These are phyloP conservation scores for Grammothele lineata DNA, from an alignment of 768 basidiomycete species.

Conservation along the genomic window DNA sequence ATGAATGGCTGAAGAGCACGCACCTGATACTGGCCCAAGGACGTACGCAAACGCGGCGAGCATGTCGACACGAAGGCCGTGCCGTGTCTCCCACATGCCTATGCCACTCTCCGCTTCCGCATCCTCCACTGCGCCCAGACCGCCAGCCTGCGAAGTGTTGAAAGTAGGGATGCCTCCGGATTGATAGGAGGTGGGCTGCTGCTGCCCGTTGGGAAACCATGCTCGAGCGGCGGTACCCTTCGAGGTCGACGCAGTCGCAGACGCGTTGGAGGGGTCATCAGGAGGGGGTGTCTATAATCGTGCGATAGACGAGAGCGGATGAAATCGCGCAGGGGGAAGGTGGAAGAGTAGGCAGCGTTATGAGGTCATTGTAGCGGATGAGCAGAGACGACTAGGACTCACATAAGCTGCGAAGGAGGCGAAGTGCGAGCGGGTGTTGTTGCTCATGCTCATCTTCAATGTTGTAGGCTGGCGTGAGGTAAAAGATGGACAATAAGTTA, in stretches of 20 bases:
- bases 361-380: slow-evolving; percentile 5
- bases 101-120: slow-evolving; percentile 37
- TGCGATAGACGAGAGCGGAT: not conserved
- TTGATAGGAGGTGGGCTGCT: slow-evolving; percentile 53
- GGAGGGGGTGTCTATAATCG: slow-evolving; percentile 63
- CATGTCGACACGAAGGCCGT: slow-evolving; percentile 62
- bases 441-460: slow-evolving; percentile 25
- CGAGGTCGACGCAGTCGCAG: slow-evolving; percentile 7
- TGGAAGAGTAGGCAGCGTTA: not conserved
- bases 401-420: slow-evolving; percentile 65
- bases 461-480: no score
- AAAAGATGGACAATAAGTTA: no score
- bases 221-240: slow-evolving; percentile 25
- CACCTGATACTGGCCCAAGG: slow-evolving; percentile 71
- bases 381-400: slow-evolving; percentile 15
- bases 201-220: slow-evolving; percentile 45
- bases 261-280: slow-evolving; percentile 40
- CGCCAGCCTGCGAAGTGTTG: slow-evolving; percentile 37
- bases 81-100: slow-evolving; percentile 69
- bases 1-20: slow-evolving; percentile 17
- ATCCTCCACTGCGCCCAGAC: slow-evolving; percentile 32
- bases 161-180: slow-evolving; percentile 63
- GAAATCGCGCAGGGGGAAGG: not conserved
- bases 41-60: slow-evolving; percentile 63
- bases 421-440: slow-evolving; percentile 29